Percentiles rank a stretch among this genome's conserved stretches.
Evolutionary conservation across 177 flowering plant species (phyloP).

Genomic region (Tripterygium wilfordii): DNA sequence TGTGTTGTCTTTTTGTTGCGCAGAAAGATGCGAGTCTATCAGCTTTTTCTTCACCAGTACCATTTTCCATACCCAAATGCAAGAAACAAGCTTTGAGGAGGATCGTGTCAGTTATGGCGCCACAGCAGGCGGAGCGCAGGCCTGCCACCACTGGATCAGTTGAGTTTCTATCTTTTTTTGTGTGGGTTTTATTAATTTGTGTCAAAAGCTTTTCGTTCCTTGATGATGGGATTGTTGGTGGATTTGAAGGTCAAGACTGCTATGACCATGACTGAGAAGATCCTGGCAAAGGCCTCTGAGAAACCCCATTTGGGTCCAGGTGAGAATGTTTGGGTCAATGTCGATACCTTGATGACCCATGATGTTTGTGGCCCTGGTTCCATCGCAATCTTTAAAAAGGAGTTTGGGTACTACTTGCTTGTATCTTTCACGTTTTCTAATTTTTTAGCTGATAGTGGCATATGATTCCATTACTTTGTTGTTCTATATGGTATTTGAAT

Average conservation of each 20-base stretch:
- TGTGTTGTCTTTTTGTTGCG: not conserved
- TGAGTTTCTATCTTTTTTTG: conserved; percentile 9
- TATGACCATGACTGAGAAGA: conserved; percentile 98
- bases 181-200: not conserved
- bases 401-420: conserved; percentile 51
- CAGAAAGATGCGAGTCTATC: conserved; percentile 50
- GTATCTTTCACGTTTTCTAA: not conserved
- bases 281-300: conserved; percentile 85
- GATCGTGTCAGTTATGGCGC: conserved; percentile 74
- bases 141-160: conserved; percentile 92
- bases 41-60: conserved; percentile 31
- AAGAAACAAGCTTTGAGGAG: conserved; percentile 33
- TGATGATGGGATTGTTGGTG: not conserved
- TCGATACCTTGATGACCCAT: conserved; percentile 96
- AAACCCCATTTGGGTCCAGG: conserved; percentile 73
- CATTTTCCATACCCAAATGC: conserved; percentile 22
- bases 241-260: conserved; percentile 71
- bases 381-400: conserved; percentile 81
- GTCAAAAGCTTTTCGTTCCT: conserved; percentile 1
- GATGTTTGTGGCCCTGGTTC: conserved; percentile 98
- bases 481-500: too few species aligned
- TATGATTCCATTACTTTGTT: too few species aligned
- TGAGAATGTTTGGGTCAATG: conserved; percentile 94
- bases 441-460: too few species aligned
- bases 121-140: conserved; percentile 60